These are phyloP conservation scores for Puccinia novopanici DNA, from an alignment of 1,284 basidiomycete genomes.

Conservation along the genomic window DNA sequence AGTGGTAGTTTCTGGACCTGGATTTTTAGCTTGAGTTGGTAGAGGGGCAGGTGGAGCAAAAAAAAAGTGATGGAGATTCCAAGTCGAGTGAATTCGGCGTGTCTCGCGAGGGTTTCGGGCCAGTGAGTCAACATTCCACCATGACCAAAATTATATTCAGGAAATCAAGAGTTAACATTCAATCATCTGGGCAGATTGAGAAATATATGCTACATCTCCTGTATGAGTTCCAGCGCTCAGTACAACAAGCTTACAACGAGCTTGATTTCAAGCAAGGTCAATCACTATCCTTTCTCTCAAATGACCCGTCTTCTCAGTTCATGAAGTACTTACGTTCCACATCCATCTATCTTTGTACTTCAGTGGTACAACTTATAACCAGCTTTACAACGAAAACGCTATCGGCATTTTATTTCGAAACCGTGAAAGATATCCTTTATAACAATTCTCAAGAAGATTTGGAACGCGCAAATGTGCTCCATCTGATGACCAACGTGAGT, in stretches of 20 bases:
- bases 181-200: slow-evolving; percentile 68
- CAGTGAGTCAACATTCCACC: slow-evolving; percentile 51
- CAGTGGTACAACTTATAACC: slow-evolving; percentile 61
- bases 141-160: background rate
- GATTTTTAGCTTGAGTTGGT: no score
- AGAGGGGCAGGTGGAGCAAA: no score
- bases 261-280: slow-evolving; percentile 84
- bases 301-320: background rate
- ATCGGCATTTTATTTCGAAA: slow-evolving; percentile 76
- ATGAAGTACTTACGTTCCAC: no score
- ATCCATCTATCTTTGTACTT: slow-evolving; percentile 67
- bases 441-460: slow-evolving; percentile 66
- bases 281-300: slow-evolving; percentile 51
- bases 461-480: slow-evolving; percentile 69
- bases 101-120: slow-evolving; percentile 51
- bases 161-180: slow-evolving; percentile 58
- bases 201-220: slow-evolving; percentile 83
- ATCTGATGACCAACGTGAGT: slow-evolving; percentile 72
- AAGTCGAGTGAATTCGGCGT: background rate
- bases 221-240: slow-evolving; percentile 69
- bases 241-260: slow-evolving; percentile 70
- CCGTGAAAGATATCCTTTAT: slow-evolving; percentile 88
- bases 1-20: no score
- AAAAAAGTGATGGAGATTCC: slow-evolving; percentile 54
- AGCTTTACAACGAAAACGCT: slow-evolving; percentile 64